Evolutionary conservation across 2,329 filamentous ascomycete species (phyloP).

Genomic region (Phoma herbarum): DNA sequence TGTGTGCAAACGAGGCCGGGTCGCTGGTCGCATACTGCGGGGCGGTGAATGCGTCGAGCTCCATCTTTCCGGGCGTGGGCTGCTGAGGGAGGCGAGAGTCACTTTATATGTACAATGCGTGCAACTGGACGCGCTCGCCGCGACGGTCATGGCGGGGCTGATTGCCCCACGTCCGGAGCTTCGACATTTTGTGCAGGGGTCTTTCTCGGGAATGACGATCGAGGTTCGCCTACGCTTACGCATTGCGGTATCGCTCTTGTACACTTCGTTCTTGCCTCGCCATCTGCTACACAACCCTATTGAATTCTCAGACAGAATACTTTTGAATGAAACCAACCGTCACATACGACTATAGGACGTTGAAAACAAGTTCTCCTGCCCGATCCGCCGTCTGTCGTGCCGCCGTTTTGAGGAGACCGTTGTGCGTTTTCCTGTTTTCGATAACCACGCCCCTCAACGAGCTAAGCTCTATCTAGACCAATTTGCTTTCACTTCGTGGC

Average conservation of each 20-base stretch:
- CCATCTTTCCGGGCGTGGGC: constrained; percentile 19
- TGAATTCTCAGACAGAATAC: no score
- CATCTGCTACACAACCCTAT: no score
- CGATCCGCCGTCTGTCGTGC: neutral
- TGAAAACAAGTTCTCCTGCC: neutral
- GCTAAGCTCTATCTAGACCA: neutral
- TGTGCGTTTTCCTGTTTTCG: neutral
- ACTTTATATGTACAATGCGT: neutral
- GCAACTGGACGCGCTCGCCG: neutral
- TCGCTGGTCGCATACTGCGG: constrained; percentile 82
- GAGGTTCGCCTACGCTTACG: neutral
- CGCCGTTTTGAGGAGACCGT: neutral
- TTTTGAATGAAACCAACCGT: no score
- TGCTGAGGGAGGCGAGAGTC: neutral
- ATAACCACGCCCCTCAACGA: neutral
- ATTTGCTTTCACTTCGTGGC: neutral
- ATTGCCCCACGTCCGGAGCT: constrained; percentile 5
- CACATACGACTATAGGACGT: neutral
- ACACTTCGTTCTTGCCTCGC: neutral
- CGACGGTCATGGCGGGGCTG: constrained; percentile 17
- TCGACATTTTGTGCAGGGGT: constrained; percentile 8
- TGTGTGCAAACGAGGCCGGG: constrained; percentile 83
- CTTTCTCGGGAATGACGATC: neutral
- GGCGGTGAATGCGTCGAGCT: constrained; percentile 53
- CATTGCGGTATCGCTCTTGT: neutral